These are phyloP conservation scores for Lipomyces anomalus DNA, from an alignment of 805 yeast genomes.

Conservation along the genomic window DNA sequence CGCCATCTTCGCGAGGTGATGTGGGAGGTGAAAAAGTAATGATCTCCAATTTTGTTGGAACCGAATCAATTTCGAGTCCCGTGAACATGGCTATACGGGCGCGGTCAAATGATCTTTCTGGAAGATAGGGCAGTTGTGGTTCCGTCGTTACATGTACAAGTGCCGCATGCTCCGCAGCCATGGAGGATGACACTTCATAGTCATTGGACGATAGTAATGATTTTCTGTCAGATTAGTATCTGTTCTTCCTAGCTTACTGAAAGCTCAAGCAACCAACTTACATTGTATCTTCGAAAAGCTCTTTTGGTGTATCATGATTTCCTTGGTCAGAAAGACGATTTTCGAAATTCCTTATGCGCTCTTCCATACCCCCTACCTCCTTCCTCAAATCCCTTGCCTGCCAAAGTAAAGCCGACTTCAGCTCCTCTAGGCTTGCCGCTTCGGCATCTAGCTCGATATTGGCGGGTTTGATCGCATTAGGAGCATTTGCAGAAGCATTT, in stretches of 20 bases:
- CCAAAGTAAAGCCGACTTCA: constrained; percentile 5
- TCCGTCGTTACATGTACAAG: neutral
- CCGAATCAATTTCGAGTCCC: neutral
- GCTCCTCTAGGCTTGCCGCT: no score
- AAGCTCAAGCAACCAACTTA: no score
- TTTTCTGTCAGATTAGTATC: neutral
- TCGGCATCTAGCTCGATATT: no score
- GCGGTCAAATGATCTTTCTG: neutral
- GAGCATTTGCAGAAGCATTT: no score
- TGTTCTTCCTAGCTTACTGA: neutral
- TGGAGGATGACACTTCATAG: neutral
- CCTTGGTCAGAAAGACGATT: no score
- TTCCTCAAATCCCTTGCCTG: neutral
- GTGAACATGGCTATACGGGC: neutral
- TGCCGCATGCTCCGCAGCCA: neutral
- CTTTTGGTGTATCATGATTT: no score
- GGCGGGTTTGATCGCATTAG: no score
- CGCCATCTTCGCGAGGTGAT: neutral
- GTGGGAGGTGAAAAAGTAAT: neutral
- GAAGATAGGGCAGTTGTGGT: neutral
- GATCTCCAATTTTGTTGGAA: neutral
- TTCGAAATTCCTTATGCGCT: neutral
- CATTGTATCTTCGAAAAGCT: no score
- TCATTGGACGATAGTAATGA: neutral
- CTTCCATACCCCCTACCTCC: neutral